Conservation (phyloP, 495 filamentous ascomycete genomes). For the Aspergillus panamensis region DNA sequence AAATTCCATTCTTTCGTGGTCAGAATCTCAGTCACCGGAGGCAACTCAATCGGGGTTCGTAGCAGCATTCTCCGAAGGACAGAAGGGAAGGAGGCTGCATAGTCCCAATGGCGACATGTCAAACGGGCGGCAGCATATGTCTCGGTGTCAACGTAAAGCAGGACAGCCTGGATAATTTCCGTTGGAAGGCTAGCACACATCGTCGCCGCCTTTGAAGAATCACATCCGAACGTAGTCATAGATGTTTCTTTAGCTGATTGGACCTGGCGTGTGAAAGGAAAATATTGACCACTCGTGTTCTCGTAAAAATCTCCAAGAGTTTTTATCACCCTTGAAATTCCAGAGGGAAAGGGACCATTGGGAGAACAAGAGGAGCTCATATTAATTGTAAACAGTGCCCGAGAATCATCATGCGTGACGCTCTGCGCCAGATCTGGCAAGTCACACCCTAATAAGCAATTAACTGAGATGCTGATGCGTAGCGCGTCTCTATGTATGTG, state of each 20-base stretch:
- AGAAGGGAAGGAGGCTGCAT: constrained; percentile 19
- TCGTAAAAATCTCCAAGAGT: too few species aligned
- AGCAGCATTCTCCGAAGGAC: constrained; percentile 17
- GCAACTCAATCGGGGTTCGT: constrained; percentile 15
- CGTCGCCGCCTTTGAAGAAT: neutral
- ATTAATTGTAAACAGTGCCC: too few species aligned
- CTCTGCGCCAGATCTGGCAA: too few species aligned
- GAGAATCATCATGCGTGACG: too few species aligned
- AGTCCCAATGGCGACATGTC: constrained; percentile 17
- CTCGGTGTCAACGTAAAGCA: constrained; percentile 18
- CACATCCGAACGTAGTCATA: neutral
- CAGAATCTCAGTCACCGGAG: constrained; percentile 9
- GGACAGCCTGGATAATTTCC: constrained; percentile 23
- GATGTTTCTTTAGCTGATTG: neutral
- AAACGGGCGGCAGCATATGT: constrained; percentile 18
- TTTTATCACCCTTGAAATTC: too few species aligned
- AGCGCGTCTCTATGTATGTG: too few species aligned
- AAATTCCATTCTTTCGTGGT: constrained; percentile 18
- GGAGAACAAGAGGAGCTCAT: too few species aligned
- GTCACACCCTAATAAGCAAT: too few species aligned
- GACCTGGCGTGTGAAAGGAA: neutral
- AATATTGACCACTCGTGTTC: too few species aligned
- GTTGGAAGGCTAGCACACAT: constrained; percentile 17
- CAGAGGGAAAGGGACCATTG: too few species aligned
- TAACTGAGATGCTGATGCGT: too few species aligned